Evolutionary conservation across 768 basidiomycete species (phyloP).

Genomic region (Panaeolus papilionaceus): DNA sequence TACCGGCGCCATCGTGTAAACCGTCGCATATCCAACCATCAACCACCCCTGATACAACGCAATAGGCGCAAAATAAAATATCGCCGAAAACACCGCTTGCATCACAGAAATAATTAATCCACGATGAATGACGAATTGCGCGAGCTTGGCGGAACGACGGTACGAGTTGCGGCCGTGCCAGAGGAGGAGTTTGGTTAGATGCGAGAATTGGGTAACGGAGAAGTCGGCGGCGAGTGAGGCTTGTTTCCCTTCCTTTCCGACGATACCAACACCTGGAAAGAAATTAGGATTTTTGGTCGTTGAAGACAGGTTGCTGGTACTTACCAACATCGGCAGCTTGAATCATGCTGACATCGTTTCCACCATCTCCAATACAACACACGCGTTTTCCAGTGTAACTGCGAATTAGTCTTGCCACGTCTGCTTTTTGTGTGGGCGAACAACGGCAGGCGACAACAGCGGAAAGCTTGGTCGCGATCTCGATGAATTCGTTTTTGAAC

Average conservation of each 20-base stretch:
- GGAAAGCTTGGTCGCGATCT: conserved; percentile 94
- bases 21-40: conserved; percentile 94
- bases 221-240: conserved; percentile 99
- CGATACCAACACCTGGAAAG: conserved; percentile 87
- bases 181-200: conserved; percentile 92
- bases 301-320: conserved; percentile 37
- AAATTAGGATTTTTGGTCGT: conserved; percentile 7
- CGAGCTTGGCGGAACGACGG: conserved; percentile 95
- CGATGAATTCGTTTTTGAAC: conserved; percentile 94
- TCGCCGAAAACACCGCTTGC: conserved; percentile 95
- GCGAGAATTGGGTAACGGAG: conserved; percentile 96
- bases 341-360: conserved; percentile 99
- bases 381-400: conserved; percentile 92
- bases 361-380: conserved; percentile 98
- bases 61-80: conserved; percentile 95
- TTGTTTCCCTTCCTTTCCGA: conserved; percentile 98
- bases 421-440: conserved; percentile 98
- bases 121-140: conserved; percentile 98
- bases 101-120: conserved; percentile 97
- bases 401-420: conserved; percentile 93
- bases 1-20: conserved; percentile 98
- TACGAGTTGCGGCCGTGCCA: conserved; percentile 99
- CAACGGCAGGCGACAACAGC: conserved; percentile 98
- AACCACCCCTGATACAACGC: conserved; percentile 98
- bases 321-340: conserved; percentile 97